Percentiles rank a stretch among this genome's conserved stretches.
Evolutionary conservation across 305 asterid species (phyloP).

Genomic region (Fraxinus greggii): DNA sequence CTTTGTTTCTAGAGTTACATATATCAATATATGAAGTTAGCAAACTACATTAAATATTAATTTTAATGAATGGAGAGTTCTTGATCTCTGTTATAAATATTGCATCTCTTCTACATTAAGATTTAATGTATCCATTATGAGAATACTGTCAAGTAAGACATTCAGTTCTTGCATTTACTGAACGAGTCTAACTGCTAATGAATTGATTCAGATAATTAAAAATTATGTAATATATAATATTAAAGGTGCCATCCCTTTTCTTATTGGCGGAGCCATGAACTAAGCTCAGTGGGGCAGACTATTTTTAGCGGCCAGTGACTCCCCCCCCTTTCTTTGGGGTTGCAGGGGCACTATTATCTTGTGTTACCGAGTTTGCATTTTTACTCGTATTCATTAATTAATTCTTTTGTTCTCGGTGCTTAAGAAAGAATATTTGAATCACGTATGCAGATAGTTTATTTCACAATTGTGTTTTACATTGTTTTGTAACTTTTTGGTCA

Average conservation of each 20-base stretch:
- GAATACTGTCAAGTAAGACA: not conserved
- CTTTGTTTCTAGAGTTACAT: conserved; percentile 1
- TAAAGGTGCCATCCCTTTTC: not conserved
- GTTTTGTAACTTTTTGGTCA: conserved; percentile 32
- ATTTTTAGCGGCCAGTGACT: no score
- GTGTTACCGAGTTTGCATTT: conserved; percentile 8
- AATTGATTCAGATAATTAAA: conserved; percentile 15
- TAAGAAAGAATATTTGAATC: not conserved
- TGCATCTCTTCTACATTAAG: not conserved
- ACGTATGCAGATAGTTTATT: not conserved
- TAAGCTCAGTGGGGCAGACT: not conserved
- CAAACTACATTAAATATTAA: not conserved
- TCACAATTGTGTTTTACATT: conserved; percentile 2
- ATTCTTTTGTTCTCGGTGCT: not conserved
- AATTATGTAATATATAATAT: conserved; percentile 1
- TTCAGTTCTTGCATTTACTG: conserved; percentile 13
- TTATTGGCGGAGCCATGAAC: not conserved
- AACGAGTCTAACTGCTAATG: not conserved
- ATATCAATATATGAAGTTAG: not conserved
- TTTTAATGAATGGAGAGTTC: not conserved
- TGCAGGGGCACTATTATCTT: not conserved
- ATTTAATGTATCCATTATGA: not conserved
- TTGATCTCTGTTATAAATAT: not conserved
- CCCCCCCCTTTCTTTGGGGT: not conserved
- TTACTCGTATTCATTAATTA: not conserved